phyloP scores from a whole-genome alignment of 371 early-diverging fungal genomes.

The Smittium mucronatum region DNA sequence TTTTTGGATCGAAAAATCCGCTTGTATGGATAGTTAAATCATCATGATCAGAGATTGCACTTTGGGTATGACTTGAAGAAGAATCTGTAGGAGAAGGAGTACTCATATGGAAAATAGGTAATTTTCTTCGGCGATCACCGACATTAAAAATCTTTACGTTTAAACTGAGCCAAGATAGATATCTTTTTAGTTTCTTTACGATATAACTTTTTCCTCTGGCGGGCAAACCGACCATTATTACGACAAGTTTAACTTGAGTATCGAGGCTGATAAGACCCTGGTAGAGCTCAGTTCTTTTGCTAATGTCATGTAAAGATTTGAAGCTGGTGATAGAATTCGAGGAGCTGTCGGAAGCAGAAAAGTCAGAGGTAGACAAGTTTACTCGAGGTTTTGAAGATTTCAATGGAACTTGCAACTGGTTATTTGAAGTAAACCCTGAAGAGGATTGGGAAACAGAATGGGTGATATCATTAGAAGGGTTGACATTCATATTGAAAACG shows the following conservation, averaged over 20 bases:
- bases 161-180: constrained; percentile 89
- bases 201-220: constrained; percentile 86
- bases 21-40: constrained; percentile 19
- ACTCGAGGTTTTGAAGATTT: no score
- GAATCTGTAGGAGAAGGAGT: constrained; percentile 12
- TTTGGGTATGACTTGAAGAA: not conserved
- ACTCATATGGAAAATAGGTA: not conserved
- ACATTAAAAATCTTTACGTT: constrained; percentile 49
- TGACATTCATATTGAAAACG: no score
- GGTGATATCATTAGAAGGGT: no score
- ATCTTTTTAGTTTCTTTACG: constrained; percentile 84
- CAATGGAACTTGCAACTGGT: no score
- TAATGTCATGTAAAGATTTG: not conserved
- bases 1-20: constrained; percentile 78
- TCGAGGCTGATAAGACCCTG: not conserved
- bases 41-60: not conserved
- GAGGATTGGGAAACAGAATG: no score
- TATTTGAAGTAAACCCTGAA: no score
- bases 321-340: not conserved
- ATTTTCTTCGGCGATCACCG: constrained; percentile 11
- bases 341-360: not conserved
- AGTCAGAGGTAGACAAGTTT: no score
- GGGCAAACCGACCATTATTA: constrained; percentile 55
- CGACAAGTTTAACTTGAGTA: not conserved
- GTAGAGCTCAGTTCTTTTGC: not conserved